phyloP scores from a whole-genome alignment of 495 filamentous ascomycete species.

The Penicillium daleae region DNA sequence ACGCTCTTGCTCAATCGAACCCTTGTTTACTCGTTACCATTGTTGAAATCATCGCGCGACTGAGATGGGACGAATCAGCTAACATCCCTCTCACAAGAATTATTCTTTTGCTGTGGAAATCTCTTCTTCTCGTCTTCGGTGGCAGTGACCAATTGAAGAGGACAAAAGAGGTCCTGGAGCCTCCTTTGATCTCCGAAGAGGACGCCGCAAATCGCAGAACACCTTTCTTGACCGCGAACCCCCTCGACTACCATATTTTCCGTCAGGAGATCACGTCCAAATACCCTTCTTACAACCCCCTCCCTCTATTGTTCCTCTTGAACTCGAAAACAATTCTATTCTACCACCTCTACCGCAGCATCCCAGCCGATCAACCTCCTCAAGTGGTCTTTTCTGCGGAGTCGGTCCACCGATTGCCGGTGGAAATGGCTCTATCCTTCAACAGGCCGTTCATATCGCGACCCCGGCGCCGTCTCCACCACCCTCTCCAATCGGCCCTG shows the following conservation, averaged over 20 bases:
- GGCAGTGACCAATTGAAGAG: conserved; percentile 70
- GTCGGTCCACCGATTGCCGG: conserved; percentile 46
- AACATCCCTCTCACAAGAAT: conserved; percentile 68
- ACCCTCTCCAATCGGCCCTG: conserved; percentile 82
- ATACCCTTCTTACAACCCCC: conserved; percentile 97
- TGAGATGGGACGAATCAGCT: conserved; percentile 85
- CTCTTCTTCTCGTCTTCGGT: conserved; percentile 81
- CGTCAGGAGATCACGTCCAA: conserved; percentile 98
- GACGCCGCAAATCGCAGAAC: conserved; percentile 42
- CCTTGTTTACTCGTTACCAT: conserved; percentile 74
- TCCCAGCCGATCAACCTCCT: conserved; percentile 54
- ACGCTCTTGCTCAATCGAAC: conserved; percentile 53
- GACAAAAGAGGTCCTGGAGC: conserved; percentile 64
- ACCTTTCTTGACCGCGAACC: conserved; percentile 82
- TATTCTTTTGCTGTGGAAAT: conserved; percentile 88
- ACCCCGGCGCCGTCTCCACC: conserved; percentile 97
- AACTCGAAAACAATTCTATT: conserved; percentile 87
- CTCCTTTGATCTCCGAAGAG: conserved; percentile 36
- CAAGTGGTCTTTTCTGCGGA: conserved; percentile 46
- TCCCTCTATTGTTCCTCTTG: conserved; percentile 77
- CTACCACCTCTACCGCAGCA: conserved; percentile 82
- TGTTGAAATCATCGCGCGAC: conserved; percentile 70
- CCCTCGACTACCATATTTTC: conserved; percentile 94
- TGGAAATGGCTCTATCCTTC: conserved; percentile 76
- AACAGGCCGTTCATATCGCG: conserved; percentile 96